These are phyloP conservation scores for Aspergillus tamarii DNA, from an alignment of 2,329 filamentous ascomycete genomes.

Conservation along the genomic window DNA sequence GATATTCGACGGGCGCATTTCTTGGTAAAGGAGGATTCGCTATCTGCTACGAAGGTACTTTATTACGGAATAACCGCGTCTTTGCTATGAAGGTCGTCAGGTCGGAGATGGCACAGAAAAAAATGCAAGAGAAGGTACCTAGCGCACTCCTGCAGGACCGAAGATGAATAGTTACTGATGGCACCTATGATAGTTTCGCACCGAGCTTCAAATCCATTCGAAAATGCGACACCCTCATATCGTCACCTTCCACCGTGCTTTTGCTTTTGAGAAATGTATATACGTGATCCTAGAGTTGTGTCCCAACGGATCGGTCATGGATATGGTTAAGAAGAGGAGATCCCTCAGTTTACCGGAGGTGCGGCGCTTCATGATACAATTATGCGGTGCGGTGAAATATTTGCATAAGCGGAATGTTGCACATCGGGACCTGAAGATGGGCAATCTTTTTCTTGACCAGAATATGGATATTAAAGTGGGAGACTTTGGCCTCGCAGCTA, in stretches of 20 bases:
- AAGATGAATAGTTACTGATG: conserved; percentile 12
- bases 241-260: conserved; percentile 92
- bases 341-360: conserved; percentile 93
- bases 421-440: conserved; percentile 95
- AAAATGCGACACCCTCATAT: conserved; percentile 97
- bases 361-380: conserved; percentile 89
- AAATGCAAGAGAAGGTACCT: conserved; percentile 55
- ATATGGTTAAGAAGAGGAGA: conserved; percentile 92
- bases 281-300: conserved; percentile 95
- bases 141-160: neutral
- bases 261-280: conserved; percentile 84
- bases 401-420: conserved; percentile 96
- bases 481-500: conserved; percentile 91
- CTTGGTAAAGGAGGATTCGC: conserved; percentile 56
- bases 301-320: conserved; percentile 93
- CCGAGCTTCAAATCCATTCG: conserved; percentile 94
- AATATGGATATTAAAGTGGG: conserved; percentile 98
- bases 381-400: conserved; percentile 96
- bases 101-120: conserved; percentile 53
- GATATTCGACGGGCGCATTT: conserved; percentile 50
- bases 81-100: conserved; percentile 57
- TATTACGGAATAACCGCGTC: conserved; percentile 47
- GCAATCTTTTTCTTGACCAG: conserved; percentile 92
- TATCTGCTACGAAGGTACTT: conserved; percentile 53
- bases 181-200: conserved; percentile 59